phyloP scores from a whole-genome alignment of 1,139 yeast species.

The Hansenula lynferdii region DNA sequence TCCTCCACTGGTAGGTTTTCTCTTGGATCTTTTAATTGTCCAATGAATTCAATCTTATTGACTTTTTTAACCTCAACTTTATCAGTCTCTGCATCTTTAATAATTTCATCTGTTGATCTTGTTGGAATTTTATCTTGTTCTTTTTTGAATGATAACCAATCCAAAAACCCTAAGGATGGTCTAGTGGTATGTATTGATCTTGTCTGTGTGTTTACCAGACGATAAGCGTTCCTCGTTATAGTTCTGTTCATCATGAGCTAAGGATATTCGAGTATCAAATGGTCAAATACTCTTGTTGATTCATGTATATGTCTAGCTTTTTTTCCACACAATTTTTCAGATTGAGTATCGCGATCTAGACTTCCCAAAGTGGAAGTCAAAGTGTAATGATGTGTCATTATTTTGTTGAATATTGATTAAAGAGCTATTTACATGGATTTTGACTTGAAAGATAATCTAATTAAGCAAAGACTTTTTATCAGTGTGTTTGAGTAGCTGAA shows the following conservation, averaged over 20 bases:
- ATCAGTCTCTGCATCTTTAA: constrained; percentile 20
- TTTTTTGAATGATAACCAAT: constrained; percentile 30
- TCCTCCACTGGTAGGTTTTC: constrained; percentile 11
- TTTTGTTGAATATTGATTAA: too few species aligned
- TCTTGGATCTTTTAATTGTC: constrained; percentile 9
- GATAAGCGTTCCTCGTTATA: neutral
- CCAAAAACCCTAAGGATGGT: constrained; percentile 27
- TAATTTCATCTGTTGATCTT: constrained; percentile 18
- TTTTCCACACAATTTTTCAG: neutral
- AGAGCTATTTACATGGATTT: too few species aligned
- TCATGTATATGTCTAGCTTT: too few species aligned
- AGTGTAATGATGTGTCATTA: too few species aligned
- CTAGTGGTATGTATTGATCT: constrained; percentile 22
- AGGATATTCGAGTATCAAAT: too few species aligned
- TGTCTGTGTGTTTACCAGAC: neutral
- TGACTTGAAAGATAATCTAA: too few species aligned
- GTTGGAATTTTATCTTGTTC: constrained; percentile 11
- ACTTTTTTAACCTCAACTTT: constrained; percentile 13
- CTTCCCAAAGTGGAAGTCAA: constrained; percentile 5
- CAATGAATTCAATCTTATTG: constrained; percentile 21
- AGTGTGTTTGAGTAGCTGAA: too few species aligned
- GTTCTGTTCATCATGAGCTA: neutral
- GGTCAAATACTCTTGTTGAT: too few species aligned
- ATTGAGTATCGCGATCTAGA: too few species aligned
- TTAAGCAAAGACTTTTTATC: too few species aligned